Base-by-base conservation (phyloP, 2,329 filamentous ascomycete genomes). In the Orbilia brochopaga region DNA sequence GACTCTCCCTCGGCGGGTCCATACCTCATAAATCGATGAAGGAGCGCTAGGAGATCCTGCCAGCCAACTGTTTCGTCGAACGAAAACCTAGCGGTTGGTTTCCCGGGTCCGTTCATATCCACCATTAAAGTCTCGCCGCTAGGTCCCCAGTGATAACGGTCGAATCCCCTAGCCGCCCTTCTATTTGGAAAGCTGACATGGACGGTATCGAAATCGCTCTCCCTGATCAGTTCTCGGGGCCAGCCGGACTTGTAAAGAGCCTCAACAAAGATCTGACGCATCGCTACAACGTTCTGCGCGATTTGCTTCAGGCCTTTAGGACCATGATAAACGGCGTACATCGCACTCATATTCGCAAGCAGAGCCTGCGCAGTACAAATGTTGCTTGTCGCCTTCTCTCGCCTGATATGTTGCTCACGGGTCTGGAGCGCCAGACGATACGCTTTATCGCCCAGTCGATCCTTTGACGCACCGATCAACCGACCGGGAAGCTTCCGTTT, bases 371-470 rank as follows among this genome's bases (percentile, higher is more conserved):
- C 92, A 1, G 93, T 97, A 82, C 93, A 97, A 69, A 97, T 92
- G 78, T 97, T 97, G 83, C 92, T 96, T 1, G 93, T 97, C 0
- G 93, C 93, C 84, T 97, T 97, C 79, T 97, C 93, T 77, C 93
- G 86, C 75, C 93, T 86, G 79, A 97, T 97, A 79, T 97, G 93
- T 82, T 97, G 93, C 81, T 97, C 93, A 76, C 93, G 85, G 8
- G 93, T 97, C 81, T 97, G 93, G 58, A 97, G 82, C 17, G 93
- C 90, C 78, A 97, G 81, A 76, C 93, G 85, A 75, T 95, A 87
- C 3, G 92, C 93, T 11, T 85, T 88, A 74, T 90, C 86, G 6
- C 93, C 93, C 3, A 92, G 83, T 61, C 93, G 86, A 78, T 97
- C 93, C 80, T 95, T 96, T 56, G 93, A 96, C 2, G 97, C 85